phyloP scores from a whole-genome alignment of 176 grass and related monocot species.

The Pontederia crassipes region DNA sequence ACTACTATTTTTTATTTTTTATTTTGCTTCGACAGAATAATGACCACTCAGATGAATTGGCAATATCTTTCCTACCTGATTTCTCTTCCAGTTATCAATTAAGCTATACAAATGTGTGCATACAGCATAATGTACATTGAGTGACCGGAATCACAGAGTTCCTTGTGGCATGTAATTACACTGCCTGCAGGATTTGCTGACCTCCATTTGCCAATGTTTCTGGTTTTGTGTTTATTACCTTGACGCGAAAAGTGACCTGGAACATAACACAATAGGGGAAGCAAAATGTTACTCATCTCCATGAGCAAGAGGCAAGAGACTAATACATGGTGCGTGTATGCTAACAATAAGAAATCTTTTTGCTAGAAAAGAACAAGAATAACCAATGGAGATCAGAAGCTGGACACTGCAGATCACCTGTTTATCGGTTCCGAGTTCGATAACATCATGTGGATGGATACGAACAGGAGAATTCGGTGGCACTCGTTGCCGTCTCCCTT shows the following conservation, averaged over 20 bases:
- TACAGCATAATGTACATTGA: too few species aligned
- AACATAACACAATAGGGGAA: background rate
- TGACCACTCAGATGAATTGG: too few species aligned
- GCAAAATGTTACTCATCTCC: background rate
- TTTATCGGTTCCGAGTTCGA: slow-evolving; percentile 85
- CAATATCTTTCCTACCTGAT: too few species aligned
- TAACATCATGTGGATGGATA: slow-evolving; percentile 55
- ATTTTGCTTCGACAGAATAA: too few species aligned
- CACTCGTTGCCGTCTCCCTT: slow-evolving; percentile 49
- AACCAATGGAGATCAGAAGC: background rate
- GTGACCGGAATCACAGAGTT: too few species aligned
- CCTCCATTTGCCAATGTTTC: slow-evolving; percentile 34
- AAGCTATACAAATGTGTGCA: too few species aligned
- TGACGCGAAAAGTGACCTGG: slow-evolving; percentile 72
- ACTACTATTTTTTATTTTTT: too few species aligned
- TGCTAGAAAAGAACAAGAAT: background rate
- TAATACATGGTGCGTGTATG: background rate
- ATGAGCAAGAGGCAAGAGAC: background rate
- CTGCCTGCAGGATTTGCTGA: slow-evolving; percentile 48
- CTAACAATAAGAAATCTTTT: background rate
- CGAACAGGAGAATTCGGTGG: slow-evolving; percentile 78
- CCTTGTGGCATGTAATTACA: slow-evolving; percentile 18
- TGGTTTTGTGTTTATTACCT: slow-evolving; percentile 58
- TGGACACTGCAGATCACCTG: slow-evolving; percentile 28
- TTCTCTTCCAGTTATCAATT: too few species aligned